phyloP scores from a whole-genome alignment of 345 rosid genomes.

The Moricandia moricandioides region DNA sequence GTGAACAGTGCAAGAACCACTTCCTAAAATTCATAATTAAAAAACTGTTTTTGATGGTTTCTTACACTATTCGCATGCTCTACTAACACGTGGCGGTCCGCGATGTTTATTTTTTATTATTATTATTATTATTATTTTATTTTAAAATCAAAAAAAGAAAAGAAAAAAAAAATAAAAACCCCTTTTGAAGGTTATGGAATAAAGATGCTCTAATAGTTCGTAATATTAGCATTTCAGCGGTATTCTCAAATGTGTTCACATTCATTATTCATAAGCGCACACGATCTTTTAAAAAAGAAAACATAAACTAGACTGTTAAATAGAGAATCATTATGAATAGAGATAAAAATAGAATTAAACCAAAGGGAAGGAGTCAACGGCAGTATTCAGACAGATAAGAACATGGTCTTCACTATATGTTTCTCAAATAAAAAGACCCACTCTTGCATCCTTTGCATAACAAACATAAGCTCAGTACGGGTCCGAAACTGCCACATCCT shows the following conservation, averaged over 20 bases:
- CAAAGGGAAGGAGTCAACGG: slow-evolving; percentile 29
- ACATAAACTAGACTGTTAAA: background rate
- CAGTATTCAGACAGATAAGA: slow-evolving; percentile 29
- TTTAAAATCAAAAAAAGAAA: no score
- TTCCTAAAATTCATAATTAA: no score
- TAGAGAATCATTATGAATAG: slow-evolving; percentile 6
- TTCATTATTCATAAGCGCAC: background rate
- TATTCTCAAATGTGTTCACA: background rate
- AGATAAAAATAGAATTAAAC: slow-evolving; percentile 18
- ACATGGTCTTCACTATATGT: slow-evolving; percentile 18
- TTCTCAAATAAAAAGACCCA: slow-evolving; percentile 17
- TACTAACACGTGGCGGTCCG: no score
- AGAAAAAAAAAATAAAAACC: no score
- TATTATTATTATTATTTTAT: no score
- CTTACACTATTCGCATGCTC: no score
- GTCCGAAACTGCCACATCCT: slow-evolving; percentile 32
- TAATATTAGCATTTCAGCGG: background rate
- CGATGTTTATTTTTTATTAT: no score
- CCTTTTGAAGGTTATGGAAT: no score
- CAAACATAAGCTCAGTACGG: slow-evolving; percentile 24
- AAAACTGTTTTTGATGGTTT: no score
- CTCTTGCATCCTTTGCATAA: slow-evolving; percentile 22
- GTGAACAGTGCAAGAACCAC: no score
- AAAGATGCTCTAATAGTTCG: no score
- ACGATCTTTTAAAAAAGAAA: background rate